Base-by-base conservation (phyloP, 1,139 yeast genomes). In the Trichomonascaceae sp. region DNA sequence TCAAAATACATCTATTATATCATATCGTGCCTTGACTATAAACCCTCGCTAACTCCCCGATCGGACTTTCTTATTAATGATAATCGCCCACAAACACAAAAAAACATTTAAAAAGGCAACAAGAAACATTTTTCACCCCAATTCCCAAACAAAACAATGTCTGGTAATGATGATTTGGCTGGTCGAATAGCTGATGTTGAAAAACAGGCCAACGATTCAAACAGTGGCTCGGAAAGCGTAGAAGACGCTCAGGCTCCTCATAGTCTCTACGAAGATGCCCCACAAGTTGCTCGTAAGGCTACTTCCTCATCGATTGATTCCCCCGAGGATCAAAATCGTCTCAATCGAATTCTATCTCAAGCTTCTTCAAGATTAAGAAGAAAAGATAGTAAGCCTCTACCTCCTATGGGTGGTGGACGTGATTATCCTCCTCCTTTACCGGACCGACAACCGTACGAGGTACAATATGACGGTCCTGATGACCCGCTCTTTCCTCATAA, bases 401-500 rank as follows among this genome's bases (percentile, higher is more conserved):
- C 62, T 30, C 44, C 36, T 20, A 61, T 66, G 68, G 85, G 85
- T 18, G 77, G 72, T 4, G 81, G 75, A 19, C 72, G 74, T 59
- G 75, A 70, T 8, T 78, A 72, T 56, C 85, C 85, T 1, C 77
- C 82, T 1, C 53, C 66, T 44, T 67, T 79, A 13, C 45, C 79
- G 76, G 76, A 76, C 50, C 66, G 74, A 43, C 76, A 73, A 5
- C 68, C 68, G 0, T 82, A 80, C 61, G 69, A 73, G 12, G 87
- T 82, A 12, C 71, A 77, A 12, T 81, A 69, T 59, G 79, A 76
- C 57, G 83, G 83, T 0, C 77, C 78, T 0, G 70, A 74, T 32
- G 85, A 81, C 62, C 82, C 82, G 1, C 49, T 57, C 0, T 76
- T 73, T 60, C 84, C 85, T 0, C 74, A 71, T 56, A 81, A 80